Evolutionary conservation across 73 alveolate species (phyloP).

Genomic region (Paramecium caudatum): DNA sequence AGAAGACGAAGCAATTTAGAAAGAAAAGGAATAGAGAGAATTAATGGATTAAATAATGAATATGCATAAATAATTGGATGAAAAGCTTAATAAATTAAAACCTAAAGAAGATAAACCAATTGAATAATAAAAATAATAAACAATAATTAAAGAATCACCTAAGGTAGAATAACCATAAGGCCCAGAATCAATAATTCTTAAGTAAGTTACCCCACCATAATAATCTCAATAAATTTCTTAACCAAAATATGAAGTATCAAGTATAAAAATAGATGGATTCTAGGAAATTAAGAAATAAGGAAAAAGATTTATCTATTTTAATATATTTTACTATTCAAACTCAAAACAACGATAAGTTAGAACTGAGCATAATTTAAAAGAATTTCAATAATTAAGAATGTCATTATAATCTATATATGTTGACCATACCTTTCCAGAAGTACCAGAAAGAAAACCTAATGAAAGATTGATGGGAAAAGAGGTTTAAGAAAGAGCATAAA

Average conservation of each 20-base stretch:
- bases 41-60: background rate
- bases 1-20: slow-evolving; percentile 20
- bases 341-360: background rate
- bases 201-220: background rate
- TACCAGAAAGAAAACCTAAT: slow-evolving; percentile 40
- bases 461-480: slow-evolving; percentile 36
- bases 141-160: background rate
- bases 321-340: slow-evolving; percentile 14
- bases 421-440: slow-evolving; percentile 12
- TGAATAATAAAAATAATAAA: background rate
- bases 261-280: slow-evolving; percentile 20
- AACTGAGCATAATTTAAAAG: slow-evolving; percentile 53
- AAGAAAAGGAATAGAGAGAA: slow-evolving; percentile 13
- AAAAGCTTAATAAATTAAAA: slow-evolving; percentile 2
- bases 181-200: background rate
- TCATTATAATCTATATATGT: background rate
- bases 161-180: background rate
- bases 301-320: slow-evolving; percentile 30
- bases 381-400: background rate
- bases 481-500: background rate
- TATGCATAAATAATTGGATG: slow-evolving; percentile 55
- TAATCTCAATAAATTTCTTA: background rate
- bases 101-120: too few relatives aligned
- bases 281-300: slow-evolving; percentile 46
- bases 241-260: background rate